These are phyloP conservation scores for Pyrenophora seminiperda DNA, from an alignment of 2,329 filamentous ascomycete genomes.

Conservation along the genomic window DNA sequence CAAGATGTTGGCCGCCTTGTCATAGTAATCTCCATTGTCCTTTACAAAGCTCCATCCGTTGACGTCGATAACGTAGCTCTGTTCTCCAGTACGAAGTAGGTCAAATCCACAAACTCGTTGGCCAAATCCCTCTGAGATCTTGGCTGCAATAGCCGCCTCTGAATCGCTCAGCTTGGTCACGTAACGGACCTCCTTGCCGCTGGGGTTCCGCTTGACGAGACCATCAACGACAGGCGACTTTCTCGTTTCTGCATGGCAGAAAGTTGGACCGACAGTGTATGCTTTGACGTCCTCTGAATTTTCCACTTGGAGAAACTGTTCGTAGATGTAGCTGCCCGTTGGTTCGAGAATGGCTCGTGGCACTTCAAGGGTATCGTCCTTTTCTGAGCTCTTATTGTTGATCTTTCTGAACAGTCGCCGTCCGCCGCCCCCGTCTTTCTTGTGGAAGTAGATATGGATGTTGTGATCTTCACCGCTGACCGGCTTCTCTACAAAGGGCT, in stretches of 20 bases:
- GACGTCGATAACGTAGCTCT: slow-evolving; percentile 97
- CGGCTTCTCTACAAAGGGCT: slow-evolving; percentile 98
- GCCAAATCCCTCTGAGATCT: slow-evolving; percentile 89
- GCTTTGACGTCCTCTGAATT: slow-evolving; percentile 99
- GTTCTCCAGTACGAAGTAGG: slow-evolving; percentile 81
- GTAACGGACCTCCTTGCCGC: slow-evolving; percentile 96
- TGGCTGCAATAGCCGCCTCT: slow-evolving; percentile 84
- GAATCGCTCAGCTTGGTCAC: slow-evolving; percentile 82
- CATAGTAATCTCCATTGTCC: slow-evolving; percentile 98
- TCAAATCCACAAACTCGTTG: slow-evolving; percentile 97
- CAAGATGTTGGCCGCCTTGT: slow-evolving; percentile 84
- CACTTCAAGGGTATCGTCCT: slow-evolving; percentile 73
- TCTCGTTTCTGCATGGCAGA: slow-evolving; percentile 94
- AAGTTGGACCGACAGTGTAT: slow-evolving; percentile 91
- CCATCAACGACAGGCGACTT: slow-evolving; percentile 98
- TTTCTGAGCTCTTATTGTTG: slow-evolving; percentile 98
- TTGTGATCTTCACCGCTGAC: slow-evolving; percentile 99
- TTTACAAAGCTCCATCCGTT: slow-evolving; percentile 99
- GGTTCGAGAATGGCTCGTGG: slow-evolving; percentile 83
- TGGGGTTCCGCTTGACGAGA: slow-evolving; percentile 91
- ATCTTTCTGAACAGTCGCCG: slow-evolving; percentile 94
- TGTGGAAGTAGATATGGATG: slow-evolving; percentile 96
- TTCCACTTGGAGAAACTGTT: slow-evolving; percentile 94
- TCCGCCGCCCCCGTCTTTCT: slow-evolving; percentile 83
- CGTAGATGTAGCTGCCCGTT: slow-evolving; percentile 88